Conservation (phyloP, 2,329 filamentous ascomycete genomes). For the Penicillium vulpinum region DNA sequence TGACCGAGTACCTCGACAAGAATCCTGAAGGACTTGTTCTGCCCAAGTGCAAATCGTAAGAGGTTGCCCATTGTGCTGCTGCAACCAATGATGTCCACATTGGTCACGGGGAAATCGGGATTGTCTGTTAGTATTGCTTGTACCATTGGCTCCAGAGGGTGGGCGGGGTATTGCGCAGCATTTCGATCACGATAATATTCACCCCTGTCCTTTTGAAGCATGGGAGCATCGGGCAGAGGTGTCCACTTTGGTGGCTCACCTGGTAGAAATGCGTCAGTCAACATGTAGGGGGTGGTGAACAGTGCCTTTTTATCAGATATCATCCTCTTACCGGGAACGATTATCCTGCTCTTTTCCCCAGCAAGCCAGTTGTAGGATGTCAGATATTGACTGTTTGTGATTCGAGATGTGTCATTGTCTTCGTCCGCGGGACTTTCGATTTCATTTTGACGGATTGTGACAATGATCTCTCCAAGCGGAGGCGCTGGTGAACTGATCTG, state of each 20-base stretch:
- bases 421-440: neutral
- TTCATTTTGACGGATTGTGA: constrained; percentile 13
- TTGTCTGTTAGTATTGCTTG: constrained; percentile 44
- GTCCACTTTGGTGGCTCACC: constrained; percentile 56
- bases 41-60: constrained; percentile 54
- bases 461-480: constrained; percentile 17
- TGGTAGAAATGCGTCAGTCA: constrained; percentile 24
- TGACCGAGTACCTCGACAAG: constrained; percentile 57
- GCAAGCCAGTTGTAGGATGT: constrained; percentile 57
- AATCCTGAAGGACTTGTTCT: constrained; percentile 57
- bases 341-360: constrained; percentile 37
- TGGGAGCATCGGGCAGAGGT: constrained; percentile 36
- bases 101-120: constrained; percentile 34
- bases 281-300: neutral
- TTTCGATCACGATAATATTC: constrained; percentile 49
- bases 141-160: constrained; percentile 50
- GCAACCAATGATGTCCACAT: constrained; percentile 60
- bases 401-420: constrained; percentile 22
- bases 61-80: constrained; percentile 63
- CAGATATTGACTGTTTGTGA: constrained; percentile 45
- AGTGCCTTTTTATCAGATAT: neutral
- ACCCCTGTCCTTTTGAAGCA: constrained; percentile 47
- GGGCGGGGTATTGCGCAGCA: constrained; percentile 34
- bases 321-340: constrained; percentile 47
- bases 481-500: constrained; percentile 7